Evolutionary conservation across 2,329 filamentous ascomycete species (phyloP), one percentile per base, ranked within the genome.

Genomic region (Lojkania enalia): DNA sequence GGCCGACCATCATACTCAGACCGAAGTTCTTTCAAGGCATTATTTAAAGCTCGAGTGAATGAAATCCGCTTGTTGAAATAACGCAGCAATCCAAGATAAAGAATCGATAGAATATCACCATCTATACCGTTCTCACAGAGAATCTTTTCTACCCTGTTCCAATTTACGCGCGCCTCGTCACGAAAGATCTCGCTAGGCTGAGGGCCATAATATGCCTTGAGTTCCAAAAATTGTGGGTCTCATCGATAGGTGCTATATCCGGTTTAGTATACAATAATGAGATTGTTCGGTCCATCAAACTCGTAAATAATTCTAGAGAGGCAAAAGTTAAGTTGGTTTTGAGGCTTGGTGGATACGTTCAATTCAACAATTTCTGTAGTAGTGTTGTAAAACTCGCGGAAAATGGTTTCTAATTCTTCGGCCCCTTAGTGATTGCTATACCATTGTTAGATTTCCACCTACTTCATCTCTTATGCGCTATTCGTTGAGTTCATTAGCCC

Each of bases 201-300:
- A 1, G 52, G 55, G 9, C 54, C 52, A 1, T 41, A 36, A 16
- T 38, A 52, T 7, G 54, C 64, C 2, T 57, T 57, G 13, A 70
- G 42, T 43, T 67, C 54, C 3, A 70, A 42, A n/a, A 45, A 49
- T n/a, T n/a, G n/a, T n/a, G n/a, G 46, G 5, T 54, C 42, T 1
- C 64, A 55, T 1, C 46, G 30, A 32, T 54, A 69, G 0, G 57
- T 42, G 13, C 67, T 65, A 43, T 71, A 68, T 0, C 70, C 70
- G 2, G 64, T 71, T 39, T 71, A 72, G 52, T 71, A 72, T 15
- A 72, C 54, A 21, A 71, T 69, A 18, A 70, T 46, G 3, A 69
- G 52, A 30, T 60, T 67, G 35, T 64, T 52, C 1, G 59, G 57
- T 3, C 62, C 64, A 25, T 68, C 57, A 25, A 67, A 42, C 14